Evolutionary conservation across 2,329 filamentous ascomycete species (phyloP), one percentile per base, ranked within the genome.

Genomic region (Xylaria sp.): DNA sequence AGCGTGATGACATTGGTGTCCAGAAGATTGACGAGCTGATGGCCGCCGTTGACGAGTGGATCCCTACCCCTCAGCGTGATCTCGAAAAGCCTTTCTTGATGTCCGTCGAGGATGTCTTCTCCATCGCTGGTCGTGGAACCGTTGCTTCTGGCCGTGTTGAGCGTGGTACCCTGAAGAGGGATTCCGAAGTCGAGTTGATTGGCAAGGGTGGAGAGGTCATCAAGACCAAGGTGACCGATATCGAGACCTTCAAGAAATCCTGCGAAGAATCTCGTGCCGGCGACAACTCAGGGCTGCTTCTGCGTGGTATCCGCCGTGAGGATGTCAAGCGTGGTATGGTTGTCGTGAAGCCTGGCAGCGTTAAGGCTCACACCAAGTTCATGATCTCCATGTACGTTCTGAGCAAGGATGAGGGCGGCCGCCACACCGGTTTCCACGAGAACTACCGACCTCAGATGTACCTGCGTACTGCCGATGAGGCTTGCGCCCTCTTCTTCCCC

Each of bases 211-310:
- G 84, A 65, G 87, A 90, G 53, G 84, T 93, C 74, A 93, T 98
- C 87, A 97, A 97, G 90, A 98, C 96, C 82, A 98, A 97, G 88
- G 95, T 99, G 73, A 99, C 96, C 78, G 97, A 99, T 79, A 98
- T 99, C 75, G 96, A 99, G 87, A 99, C 95, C 73, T 99, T 99
- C 89, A 97, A 98, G 89, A 99, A 99, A 89, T 97, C 94, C 58
- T 98, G 96, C 83, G 94, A 97, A 67, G 93, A 97, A 84, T 97
- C 95, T 67, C 90, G 93, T 77, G 96, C 96, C 70, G 96, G 96
- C 82, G 96, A 99, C 84, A 99, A 98, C 90, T 97, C 96, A 30
- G 96, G 96, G 79, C 92, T 99, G 43, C 89, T 99, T 63, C 91
- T 99, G 82, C 93, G 96, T 84, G 95, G 96, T 87, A 84, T 99